These are phyloP conservation scores for Trypanosoma grayi DNA, from an alignment of 208 protist species.

Conservation along the genomic window DNA sequence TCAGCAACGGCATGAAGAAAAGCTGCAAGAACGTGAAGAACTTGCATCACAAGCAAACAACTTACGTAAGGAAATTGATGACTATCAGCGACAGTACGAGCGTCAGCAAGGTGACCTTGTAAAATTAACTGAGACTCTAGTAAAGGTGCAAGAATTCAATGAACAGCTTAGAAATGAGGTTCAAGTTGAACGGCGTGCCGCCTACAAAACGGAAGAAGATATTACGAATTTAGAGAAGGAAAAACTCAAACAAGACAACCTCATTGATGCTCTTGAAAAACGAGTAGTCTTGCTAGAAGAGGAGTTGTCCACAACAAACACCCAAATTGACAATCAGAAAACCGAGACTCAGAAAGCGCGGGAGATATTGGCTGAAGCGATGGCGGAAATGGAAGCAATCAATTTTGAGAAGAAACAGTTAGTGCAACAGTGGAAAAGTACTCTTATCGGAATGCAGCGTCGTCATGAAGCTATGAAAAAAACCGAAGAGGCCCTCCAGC, in stretches of 20 bases:
- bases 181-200: slow-evolving; percentile 90
- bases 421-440: slow-evolving; percentile 93
- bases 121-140: slow-evolving; percentile 89
- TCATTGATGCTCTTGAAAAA: slow-evolving; percentile 88
- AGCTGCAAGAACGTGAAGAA: slow-evolving; percentile 63
- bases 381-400: slow-evolving; percentile 93
- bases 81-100: slow-evolving; percentile 85
- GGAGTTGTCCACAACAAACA: slow-evolving; percentile 69
- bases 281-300: slow-evolving; percentile 84
- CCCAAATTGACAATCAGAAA: slow-evolving; percentile 87
- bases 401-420: slow-evolving; percentile 95
- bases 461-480: slow-evolving; percentile 91
- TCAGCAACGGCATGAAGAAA: slow-evolving; percentile 81
- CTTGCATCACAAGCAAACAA: slow-evolving; percentile 48
- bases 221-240: slow-evolving; percentile 91
- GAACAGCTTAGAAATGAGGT: slow-evolving; percentile 93
- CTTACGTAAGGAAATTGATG: slow-evolving; percentile 79
- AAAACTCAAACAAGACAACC: slow-evolving; percentile 92
- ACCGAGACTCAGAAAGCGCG: slow-evolving; percentile 87
- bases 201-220: slow-evolving; percentile 95
- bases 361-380: slow-evolving; percentile 90
- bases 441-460: slow-evolving; percentile 93
- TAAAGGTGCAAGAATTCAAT: slow-evolving; percentile 94
- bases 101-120: slow-evolving; percentile 89
- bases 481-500: slow-evolving; percentile 89